These are phyloP conservation scores for Verticillium longisporum DNA, from an alignment of 2,329 filamentous ascomycete genomes.

Conservation along the genomic window DNA sequence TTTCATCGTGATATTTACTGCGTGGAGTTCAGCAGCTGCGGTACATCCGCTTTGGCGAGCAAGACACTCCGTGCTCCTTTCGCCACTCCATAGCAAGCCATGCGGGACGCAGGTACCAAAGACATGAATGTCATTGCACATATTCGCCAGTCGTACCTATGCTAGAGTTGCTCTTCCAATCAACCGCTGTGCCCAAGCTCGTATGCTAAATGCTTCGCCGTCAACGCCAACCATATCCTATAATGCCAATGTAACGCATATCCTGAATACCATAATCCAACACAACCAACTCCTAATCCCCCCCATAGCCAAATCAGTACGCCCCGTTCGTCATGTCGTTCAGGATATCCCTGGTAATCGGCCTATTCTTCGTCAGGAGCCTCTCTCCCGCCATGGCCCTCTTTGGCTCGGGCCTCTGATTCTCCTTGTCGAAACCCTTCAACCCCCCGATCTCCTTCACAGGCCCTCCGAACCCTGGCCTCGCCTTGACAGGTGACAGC, in stretches of 20 bases:
- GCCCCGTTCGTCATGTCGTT: slow-evolving; percentile 57
- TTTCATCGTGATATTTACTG: too few relatives aligned
- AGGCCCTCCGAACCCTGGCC: background rate
- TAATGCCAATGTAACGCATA: background rate
- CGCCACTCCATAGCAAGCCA: too few relatives aligned
- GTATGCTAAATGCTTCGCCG: background rate
- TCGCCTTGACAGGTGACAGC: slow-evolving; percentile 5
- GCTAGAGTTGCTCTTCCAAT: background rate
- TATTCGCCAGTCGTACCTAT: background rate
- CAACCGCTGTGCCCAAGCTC: background rate
- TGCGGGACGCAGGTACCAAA: too few relatives aligned
- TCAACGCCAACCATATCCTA: background rate
- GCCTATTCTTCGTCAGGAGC: slow-evolving; percentile 57
- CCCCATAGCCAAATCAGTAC: slow-evolving; percentile 17
- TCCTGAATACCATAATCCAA: background rate
- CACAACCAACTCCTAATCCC: background rate
- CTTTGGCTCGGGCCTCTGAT: slow-evolving; percentile 42
- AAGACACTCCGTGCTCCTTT: too few relatives aligned
- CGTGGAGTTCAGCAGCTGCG: too few relatives aligned
- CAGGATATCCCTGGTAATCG: slow-evolving; percentile 68
- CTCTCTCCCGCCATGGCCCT: slow-evolving; percentile 52
- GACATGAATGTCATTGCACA: too few relatives aligned
- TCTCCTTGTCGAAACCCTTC: slow-evolving; percentile 31
- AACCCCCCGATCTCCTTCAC: slow-evolving; percentile 10
- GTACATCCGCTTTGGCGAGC: too few relatives aligned